These are phyloP conservation scores for Peronospora farinosa DNA, from an alignment of 352 stramenopile genomes.

Conservation along the genomic window DNA sequence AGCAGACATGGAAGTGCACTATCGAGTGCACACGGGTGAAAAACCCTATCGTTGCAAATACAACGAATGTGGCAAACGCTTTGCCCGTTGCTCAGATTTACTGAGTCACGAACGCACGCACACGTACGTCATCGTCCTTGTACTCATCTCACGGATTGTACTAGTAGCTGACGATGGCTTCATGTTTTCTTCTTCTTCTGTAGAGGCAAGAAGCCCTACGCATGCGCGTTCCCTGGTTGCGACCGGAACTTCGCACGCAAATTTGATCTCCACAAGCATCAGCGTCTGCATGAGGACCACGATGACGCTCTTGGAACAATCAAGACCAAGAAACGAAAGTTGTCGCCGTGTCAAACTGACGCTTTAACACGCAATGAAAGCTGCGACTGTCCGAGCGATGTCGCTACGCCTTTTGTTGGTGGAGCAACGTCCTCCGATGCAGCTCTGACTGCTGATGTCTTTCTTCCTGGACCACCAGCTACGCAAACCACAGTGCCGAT, in stretches of 20 bases:
- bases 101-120: constrained; percentile 73
- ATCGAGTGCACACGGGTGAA: constrained; percentile 67
- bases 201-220: constrained; percentile 60
- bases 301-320: constrained; percentile 7
- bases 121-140: constrained; percentile 25
- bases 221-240: constrained; percentile 45
- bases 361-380: constrained; percentile 8
- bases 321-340: constrained; percentile 35
- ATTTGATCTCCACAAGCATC: constrained; percentile 74
- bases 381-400: constrained; percentile 29
- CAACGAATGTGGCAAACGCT: constrained; percentile 47
- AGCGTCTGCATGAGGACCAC: constrained; percentile 41
- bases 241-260: constrained; percentile 45
- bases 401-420: constrained; percentile 13
- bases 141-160: constrained; percentile 5
- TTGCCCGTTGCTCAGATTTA: constrained; percentile 65
- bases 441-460: constrained; percentile 11
- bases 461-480: constrained; percentile 8
- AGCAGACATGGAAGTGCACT: constrained; percentile 70
- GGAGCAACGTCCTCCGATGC: constrained; percentile 3
- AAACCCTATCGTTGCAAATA: constrained; percentile 66
- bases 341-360: constrained; percentile 14
- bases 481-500: constrained; percentile 7
- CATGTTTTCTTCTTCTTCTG: constrained; percentile 3
- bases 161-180: constrained; percentile 10